Percentiles rank a stretch among this genome's conserved stretches.
These are phyloP conservation scores for Sphagnum fallax DNA, from an alignment of 228 moss, liverwort and hornwort genomes.

Conservation along the genomic window DNA sequence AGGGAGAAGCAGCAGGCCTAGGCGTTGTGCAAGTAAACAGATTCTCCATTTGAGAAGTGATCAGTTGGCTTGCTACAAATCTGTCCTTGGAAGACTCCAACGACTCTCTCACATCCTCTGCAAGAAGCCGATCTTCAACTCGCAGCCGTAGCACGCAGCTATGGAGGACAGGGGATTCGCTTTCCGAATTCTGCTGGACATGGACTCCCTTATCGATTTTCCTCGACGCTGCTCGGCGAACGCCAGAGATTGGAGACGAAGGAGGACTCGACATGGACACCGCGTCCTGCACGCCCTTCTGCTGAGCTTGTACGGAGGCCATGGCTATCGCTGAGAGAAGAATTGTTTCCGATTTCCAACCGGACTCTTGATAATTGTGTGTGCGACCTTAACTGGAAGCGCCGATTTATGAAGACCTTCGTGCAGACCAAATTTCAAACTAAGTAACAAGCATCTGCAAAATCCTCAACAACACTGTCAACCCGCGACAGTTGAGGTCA, in stretches of 20 bases:
- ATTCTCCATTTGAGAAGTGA: neutral
- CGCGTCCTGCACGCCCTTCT: neutral
- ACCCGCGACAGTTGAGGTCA: too few relatives aligned
- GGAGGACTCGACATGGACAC: neutral
- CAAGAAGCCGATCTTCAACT: neutral
- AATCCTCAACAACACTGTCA: too few relatives aligned
- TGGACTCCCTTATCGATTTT: neutral
- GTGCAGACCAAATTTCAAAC: too few relatives aligned
- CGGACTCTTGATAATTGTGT: too few relatives aligned
- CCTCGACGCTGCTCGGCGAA: neutral
- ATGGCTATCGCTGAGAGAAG: neutral
- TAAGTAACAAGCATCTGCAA: too few relatives aligned
- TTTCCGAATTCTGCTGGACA: neutral
- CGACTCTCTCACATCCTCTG: neutral
- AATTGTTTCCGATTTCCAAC: neutral
- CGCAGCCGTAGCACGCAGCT: conserved; percentile 1
- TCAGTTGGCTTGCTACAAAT: neutral
- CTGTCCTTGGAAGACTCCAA: neutral
- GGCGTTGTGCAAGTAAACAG: neutral
- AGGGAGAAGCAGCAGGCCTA: neutral
- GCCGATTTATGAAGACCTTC: too few relatives aligned
- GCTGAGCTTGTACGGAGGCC: neutral
- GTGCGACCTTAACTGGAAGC: too few relatives aligned
- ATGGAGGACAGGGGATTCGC: neutral
- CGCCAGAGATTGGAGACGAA: neutral